Base-by-base conservation (phyloP, 2,329 filamentous ascomycete genomes). In the Trematosphaeria pertusa region DNA sequence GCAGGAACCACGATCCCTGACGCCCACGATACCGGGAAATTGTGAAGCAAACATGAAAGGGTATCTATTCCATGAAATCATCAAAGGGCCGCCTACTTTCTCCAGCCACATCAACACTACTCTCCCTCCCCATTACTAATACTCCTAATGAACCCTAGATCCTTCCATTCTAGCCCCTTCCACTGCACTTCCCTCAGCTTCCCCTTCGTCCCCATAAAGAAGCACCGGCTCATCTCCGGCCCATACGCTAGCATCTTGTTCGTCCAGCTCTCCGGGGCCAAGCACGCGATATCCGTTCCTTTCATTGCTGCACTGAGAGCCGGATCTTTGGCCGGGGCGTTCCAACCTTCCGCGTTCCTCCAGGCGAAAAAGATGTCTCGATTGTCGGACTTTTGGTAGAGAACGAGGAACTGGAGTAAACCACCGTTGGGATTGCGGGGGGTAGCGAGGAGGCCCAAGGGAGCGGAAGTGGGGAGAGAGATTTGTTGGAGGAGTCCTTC, bases 261-360 rank as follows among this genome's bases (percentile, higher is more conserved):
- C 19, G 10, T 9, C 35, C 19, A 37, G n/a, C 35, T 37, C 22
- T n/a, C 19, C 22, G 17, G 18, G 18, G 35, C 24, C 35, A 37
- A 28, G 20, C 35, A 37, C 35, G 35, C 35, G 8, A 37, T 24
- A 37, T 24, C 18, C 22, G 35, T 22, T 4, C 35, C 35, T 7
- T 14, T 37, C 19, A 15, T 28, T n/a, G 7, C 35, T 9, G 8
- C 22, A 19, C 18, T 37, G 4, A 37, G n/a, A 5, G 5, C 35
- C 3, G 17, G 18, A 6, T 28, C 24, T 28, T 28, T 28, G 12
- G 24, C 24, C 24, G 24, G 8, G 8, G 24, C 8, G 24, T 28
- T 37, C 20, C 19, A 10, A 11, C 10, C 18, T 22, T 21, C 24
- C 9, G 6, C 19, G 6, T 22, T 12, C 19, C 14, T 28, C 22